These are phyloP conservation scores for Fraxinus baroniana DNA, from an alignment of 305 asterid genomes.

Conservation along the genomic window DNA sequence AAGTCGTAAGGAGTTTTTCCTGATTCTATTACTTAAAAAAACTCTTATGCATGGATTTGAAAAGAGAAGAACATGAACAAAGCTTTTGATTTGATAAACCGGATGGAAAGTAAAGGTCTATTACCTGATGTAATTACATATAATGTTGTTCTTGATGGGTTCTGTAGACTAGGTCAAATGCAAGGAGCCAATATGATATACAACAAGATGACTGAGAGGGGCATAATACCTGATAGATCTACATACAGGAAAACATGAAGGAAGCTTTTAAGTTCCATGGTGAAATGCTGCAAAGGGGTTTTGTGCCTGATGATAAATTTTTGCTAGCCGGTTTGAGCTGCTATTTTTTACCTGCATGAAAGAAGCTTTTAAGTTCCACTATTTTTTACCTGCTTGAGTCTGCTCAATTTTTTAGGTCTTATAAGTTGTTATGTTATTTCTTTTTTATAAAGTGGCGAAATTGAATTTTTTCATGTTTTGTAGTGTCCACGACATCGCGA, in stretches of 20 bases:
- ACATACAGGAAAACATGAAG: conserved; percentile 55
- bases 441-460: not conserved
- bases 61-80: conserved; percentile 50
- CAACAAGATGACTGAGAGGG: conserved; percentile 48
- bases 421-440: too few relatives aligned
- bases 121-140: conserved; percentile 59
- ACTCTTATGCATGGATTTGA: conserved; percentile 65
- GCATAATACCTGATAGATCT: conserved; percentile 52
- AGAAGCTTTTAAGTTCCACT: too few relatives aligned
- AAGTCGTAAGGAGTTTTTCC: conserved; percentile 44
- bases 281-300: conserved; percentile 70
- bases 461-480: conserved; percentile 46
- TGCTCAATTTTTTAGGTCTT: too few relatives aligned
- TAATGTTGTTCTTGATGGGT: conserved; percentile 55
- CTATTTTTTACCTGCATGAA: not conserved
- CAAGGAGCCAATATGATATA: conserved; percentile 54
- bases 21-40: conserved; percentile 50
- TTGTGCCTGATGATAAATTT: conserved; percentile 72
- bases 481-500: too few relatives aligned
- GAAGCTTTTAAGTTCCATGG: conserved; percentile 72
- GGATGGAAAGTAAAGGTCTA: conserved; percentile 52
- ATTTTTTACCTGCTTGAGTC: not conserved
- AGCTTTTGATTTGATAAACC: conserved; percentile 49
- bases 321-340: conserved; percentile 29
- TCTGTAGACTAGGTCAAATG: conserved; percentile 65